A percentile compares a stretch with the other conserved stretches of the same genome.
These are phyloP conservation scores for Lagerstroemia speciosa DNA, from an alignment of 345 rosid genomes.

Conservation along the genomic window DNA sequence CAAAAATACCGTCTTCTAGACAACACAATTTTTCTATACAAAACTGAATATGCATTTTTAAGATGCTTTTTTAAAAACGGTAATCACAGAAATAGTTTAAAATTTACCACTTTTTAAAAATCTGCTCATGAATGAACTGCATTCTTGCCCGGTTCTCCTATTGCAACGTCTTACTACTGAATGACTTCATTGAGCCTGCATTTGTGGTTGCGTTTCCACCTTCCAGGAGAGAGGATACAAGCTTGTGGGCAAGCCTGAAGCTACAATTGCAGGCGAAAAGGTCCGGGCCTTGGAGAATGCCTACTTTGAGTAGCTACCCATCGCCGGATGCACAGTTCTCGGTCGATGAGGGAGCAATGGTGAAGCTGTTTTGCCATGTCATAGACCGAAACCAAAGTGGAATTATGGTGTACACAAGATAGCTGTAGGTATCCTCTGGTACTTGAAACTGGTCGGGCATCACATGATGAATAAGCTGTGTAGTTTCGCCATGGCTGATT, in stretches of 20 bases:
- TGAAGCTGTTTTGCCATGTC: neutral
- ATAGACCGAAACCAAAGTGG: neutral
- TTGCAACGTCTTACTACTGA: neutral
- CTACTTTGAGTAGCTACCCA: constrained; percentile 30
- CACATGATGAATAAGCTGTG: neutral
- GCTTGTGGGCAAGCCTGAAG: constrained; percentile 31
- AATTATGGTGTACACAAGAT: neutral
- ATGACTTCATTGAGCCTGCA: neutral
- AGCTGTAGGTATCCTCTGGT: neutral
- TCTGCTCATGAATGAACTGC: too few relatives aligned
- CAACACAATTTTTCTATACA: too few relatives aligned
- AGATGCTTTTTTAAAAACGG: too few relatives aligned
- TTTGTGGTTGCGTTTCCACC: neutral
- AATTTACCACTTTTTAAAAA: too few relatives aligned
- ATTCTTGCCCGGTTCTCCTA: neutral
- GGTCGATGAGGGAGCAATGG: neutral
- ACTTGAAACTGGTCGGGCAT: neutral
- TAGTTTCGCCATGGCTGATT: too few relatives aligned
- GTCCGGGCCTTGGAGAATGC: constrained; percentile 53
- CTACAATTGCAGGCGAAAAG: constrained; percentile 34
- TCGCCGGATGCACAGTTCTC: neutral
- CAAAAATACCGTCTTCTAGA: too few relatives aligned
- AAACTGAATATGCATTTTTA: too few relatives aligned
- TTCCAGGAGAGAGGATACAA: constrained; percentile 60
- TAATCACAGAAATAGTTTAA: too few relatives aligned